Conservation (phyloP, 331 rosid genomes). For the Malus hybrid region DNA sequence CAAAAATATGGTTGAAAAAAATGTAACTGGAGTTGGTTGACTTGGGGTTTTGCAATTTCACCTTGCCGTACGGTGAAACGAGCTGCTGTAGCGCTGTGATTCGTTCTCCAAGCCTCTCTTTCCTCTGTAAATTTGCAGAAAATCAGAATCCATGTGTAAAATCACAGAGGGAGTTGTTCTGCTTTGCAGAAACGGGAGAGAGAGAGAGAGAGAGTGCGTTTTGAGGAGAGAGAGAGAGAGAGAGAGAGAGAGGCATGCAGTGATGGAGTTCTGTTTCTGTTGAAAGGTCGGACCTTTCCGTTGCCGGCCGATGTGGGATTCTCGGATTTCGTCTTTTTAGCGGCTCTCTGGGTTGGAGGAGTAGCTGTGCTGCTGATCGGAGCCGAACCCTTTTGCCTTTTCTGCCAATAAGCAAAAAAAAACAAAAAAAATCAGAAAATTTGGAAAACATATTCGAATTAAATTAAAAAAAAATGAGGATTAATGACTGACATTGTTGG, state of each 20-base stretch:
- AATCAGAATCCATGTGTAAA: background rate
- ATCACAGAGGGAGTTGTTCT: background rate
- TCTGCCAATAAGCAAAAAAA: constrained; percentile 23
- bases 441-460: no score
- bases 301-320: constrained; percentile 33
- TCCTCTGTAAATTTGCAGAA: constrained; percentile 34
- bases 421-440: no score
- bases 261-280: background rate
- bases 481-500: constrained; percentile 24
- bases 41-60: background rate
- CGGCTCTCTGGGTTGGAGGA: constrained; percentile 24
- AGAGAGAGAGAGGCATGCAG: background rate
- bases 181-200: background rate
- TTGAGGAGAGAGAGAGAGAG: background rate
- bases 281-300: constrained; percentile 44
- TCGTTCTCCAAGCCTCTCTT: constrained; percentile 82
- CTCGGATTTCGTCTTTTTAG: constrained; percentile 48
- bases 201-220: background rate
- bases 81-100: constrained; percentile 74
- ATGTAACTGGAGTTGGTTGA: no score
- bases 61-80: constrained; percentile 98
- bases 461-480: background rate
- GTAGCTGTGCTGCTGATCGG: constrained; percentile 4
- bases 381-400: constrained; percentile 40
- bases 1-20: background rate